Conservation (phyloP, 208 protist species). For the Trypanosoma cruzi region DNA sequence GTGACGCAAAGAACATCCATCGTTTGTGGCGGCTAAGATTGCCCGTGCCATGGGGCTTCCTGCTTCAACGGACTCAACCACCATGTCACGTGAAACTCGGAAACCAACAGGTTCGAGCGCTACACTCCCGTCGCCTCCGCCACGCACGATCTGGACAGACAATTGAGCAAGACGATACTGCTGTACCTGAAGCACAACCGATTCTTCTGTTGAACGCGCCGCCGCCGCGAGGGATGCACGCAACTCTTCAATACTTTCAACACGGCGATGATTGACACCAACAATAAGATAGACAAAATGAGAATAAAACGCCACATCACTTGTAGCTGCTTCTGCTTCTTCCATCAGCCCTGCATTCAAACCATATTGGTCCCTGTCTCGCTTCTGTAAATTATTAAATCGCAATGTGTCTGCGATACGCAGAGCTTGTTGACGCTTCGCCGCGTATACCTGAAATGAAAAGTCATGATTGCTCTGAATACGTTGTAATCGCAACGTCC, state of each 20-base stretch:
- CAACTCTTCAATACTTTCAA: slow-evolving; percentile 24
- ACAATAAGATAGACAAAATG: slow-evolving; percentile 64
- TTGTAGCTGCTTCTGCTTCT: background rate
- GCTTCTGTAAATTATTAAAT: slow-evolving; percentile 5
- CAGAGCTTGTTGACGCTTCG: slow-evolving; percentile 58
- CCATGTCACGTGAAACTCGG: slow-evolving; percentile 57
- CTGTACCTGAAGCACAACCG: slow-evolving; percentile 60
- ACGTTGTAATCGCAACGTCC: slow-evolving; percentile 48
- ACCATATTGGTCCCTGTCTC: background rate
- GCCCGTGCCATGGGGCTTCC: slow-evolving; percentile 52
- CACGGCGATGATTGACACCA: slow-evolving; percentile 46
- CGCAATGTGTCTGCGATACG: slow-evolving; percentile 64
- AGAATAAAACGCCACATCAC: slow-evolving; percentile 14
- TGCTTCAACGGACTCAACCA: slow-evolving; percentile 36
- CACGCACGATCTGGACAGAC: slow-evolving; percentile 36
- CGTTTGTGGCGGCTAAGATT: slow-evolving; percentile 39
- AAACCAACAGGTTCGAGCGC: slow-evolving; percentile 58
- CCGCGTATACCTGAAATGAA: slow-evolving; percentile 72
- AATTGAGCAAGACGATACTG: slow-evolving; percentile 63
- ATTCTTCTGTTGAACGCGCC: slow-evolving; percentile 31
- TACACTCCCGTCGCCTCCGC: slow-evolving; percentile 27
- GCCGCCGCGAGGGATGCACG: slow-evolving; percentile 25
- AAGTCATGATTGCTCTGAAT: slow-evolving; percentile 62
- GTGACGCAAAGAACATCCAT: slow-evolving; percentile 46
- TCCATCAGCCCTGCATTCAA: background rate